These are phyloP conservation scores for Colletotrichum ledebouriae DNA, from an alignment of 2,329 filamentous ascomycete species.

Conservation along the genomic window DNA sequence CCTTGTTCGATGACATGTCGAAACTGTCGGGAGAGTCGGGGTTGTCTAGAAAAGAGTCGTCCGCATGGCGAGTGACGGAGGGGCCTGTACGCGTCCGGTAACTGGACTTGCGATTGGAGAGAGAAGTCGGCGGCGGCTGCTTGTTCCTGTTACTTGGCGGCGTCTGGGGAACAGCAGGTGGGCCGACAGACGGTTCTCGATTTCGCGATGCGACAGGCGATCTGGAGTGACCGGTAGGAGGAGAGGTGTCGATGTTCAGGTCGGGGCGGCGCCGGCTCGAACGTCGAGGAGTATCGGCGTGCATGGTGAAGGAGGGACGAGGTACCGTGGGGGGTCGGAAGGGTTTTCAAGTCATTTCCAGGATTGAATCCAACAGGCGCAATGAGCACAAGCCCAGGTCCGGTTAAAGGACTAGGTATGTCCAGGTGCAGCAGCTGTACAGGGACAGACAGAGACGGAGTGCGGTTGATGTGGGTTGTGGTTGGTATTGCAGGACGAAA, in stretches of 20 bases:
- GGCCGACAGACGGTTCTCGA: conserved; percentile 5
- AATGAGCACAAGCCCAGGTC: conserved; percentile 10
- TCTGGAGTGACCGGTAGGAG: conserved; percentile 28
- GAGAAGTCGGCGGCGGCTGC: conserved; percentile 26
- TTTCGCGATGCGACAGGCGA: conserved; percentile 34
- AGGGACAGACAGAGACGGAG: conserved; percentile 17
- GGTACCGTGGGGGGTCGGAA: conserved; percentile 37
- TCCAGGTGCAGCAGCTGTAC: conserved; percentile 16
- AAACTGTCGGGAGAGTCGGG: conserved; percentile 54
- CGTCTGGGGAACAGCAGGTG: conserved; percentile 32
- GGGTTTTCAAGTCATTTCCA: conserved; percentile 42
- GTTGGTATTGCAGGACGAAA: conserved; percentile 19
- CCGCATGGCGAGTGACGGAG: conserved; percentile 46
- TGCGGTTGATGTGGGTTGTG: conserved; percentile 15
- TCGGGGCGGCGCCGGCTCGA: conserved; percentile 43
- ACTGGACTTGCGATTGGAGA: conserved; percentile 48
- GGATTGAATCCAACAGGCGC: conserved; percentile 13
- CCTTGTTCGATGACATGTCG: conserved; percentile 49
- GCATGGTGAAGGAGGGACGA: conserved; percentile 32
- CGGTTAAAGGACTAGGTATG: conserved; percentile 11
- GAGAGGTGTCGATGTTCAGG: conserved; percentile 44
- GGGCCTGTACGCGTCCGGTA: conserved; percentile 50
- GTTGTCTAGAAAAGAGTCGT: conserved; percentile 56
- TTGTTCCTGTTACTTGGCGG: conserved; percentile 38
- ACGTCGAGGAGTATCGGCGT: conserved; percentile 39